Conservation (phyloP, 768 basidiomycete genomes). For the Auricularia auricula-judae region DNA sequence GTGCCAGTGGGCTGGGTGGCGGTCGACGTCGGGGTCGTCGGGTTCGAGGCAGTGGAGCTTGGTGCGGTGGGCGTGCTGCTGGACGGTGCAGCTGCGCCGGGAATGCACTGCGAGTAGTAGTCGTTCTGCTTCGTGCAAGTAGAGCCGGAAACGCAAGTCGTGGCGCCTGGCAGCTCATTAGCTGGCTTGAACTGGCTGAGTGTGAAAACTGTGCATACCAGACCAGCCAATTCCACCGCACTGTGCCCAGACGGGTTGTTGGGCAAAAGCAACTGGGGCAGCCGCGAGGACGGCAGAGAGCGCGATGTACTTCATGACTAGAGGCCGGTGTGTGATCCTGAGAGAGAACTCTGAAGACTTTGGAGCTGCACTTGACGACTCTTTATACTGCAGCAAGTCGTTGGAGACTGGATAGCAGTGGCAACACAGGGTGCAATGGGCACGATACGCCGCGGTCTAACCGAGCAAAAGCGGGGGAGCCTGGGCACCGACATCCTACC, state of each 20-base stretch:
- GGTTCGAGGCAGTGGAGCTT: constrained; percentile 3
- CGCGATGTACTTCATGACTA: constrained; percentile 19
- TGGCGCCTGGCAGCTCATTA: neutral
- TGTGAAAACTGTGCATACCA: constrained; percentile 2
- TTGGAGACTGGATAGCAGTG: too few species aligned
- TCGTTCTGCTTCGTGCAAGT: constrained; percentile 9
- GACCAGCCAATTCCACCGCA: constrained; percentile 37
- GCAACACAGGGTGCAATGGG: too few species aligned
- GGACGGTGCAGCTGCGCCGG: constrained; percentile 4
- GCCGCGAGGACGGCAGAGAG: constrained; percentile 32
- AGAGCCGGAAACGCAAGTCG: constrained; percentile 9
- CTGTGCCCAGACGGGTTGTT: constrained; percentile 35
- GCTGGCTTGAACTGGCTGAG: constrained; percentile 3
- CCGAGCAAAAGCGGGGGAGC: too few species aligned
- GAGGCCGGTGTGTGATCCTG: neutral
- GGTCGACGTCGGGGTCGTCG: constrained; percentile 13
- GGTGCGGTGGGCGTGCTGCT: constrained; percentile 11
- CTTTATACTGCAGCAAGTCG: neutral
- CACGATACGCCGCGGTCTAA: too few species aligned
- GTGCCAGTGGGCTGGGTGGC: constrained; percentile 18
- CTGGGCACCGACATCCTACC: too few species aligned
- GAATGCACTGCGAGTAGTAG: constrained; percentile 12
- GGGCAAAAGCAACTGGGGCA: constrained; percentile 33
- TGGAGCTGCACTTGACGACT: neutral
- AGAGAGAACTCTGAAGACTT: neutral